These are phyloP conservation scores for Anthracocystis setariae DNA, from an alignment of 1,284 basidiomycete genomes.

Conservation along the genomic window DNA sequence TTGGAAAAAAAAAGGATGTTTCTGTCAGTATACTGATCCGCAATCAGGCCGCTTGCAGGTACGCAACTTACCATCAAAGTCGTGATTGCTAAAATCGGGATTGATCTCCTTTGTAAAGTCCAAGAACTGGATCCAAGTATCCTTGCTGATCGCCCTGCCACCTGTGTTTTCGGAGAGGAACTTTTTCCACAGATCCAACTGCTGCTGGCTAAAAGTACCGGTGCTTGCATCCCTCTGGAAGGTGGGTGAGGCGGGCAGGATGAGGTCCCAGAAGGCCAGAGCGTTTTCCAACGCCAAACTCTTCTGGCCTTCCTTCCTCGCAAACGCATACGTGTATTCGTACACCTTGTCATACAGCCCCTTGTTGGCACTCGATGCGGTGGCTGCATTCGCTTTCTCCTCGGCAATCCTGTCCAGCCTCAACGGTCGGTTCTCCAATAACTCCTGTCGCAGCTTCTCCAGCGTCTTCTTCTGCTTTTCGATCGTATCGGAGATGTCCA, in stretches of 20 bases:
- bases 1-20: not conserved
- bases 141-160: conserved; percentile 86
- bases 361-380: conserved; percentile 32
- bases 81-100: conserved; percentile 80
- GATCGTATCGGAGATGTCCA: conserved; percentile 51
- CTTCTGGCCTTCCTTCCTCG: conserved; percentile 76
- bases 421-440: conserved; percentile 49
- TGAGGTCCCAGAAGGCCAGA: conserved; percentile 83
- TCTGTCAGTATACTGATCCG: no score
- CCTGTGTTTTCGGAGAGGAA: conserved; percentile 77
- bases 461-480: conserved; percentile 56
- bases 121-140: conserved; percentile 86
- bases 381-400: conserved; percentile 41
- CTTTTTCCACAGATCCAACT: conserved; percentile 84
- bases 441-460: conserved; percentile 47
- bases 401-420: conserved; percentile 39
- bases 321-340: conserved; percentile 87
- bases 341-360: conserved; percentile 82
- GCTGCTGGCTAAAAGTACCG: conserved; percentile 76
- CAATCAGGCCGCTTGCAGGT: no score
- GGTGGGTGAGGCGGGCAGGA: conserved; percentile 81
- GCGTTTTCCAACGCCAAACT: conserved; percentile 77
- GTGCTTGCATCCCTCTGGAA: conserved; percentile 68
- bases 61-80: conserved; percentile 78
- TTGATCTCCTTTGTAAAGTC: conserved; percentile 86